Evolutionary conservation across 352 stramenopile species (phyloP).

Genomic region (Halophytophthora batemanensis): DNA sequence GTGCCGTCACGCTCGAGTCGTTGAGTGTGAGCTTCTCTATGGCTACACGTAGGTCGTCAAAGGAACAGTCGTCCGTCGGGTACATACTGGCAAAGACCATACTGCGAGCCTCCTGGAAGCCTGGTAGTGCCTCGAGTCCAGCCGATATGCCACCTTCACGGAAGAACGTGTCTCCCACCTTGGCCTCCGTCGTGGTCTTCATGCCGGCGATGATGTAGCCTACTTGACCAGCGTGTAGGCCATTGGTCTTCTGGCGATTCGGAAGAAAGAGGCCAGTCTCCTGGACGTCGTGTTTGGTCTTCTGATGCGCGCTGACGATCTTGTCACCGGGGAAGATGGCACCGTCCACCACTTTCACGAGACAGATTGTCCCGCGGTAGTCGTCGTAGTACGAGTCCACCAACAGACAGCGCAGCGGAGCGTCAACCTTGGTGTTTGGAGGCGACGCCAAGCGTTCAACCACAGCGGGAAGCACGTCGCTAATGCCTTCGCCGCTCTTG

Average conservation of each 20-base stretch:
- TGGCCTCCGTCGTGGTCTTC: conserved; percentile 96
- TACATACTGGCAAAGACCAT: conserved; percentile 99
- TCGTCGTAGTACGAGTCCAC: conserved; percentile 98
- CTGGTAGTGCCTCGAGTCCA: conserved; percentile 59
- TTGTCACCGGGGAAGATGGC: conserved; percentile 79
- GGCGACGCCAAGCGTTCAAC: conserved; percentile 72
- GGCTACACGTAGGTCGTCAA: conserved; percentile 95
- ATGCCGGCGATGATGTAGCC: conserved; percentile 97
- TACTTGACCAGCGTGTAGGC: conserved; percentile 91
- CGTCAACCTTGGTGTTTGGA: conserved; percentile 45
- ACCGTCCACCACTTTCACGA: conserved; percentile 95
- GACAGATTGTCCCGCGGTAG: conserved; percentile 93
- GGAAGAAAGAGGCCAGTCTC: conserved; percentile 95
- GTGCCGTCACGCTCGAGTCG: conserved; percentile 94
- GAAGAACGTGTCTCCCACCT: conserved; percentile 89
- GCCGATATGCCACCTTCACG: conserved; percentile 46
- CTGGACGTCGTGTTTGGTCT: conserved; percentile 93
- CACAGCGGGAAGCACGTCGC: conserved; percentile 77
- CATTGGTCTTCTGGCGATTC: conserved; percentile 67
- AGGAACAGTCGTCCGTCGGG: conserved; percentile 94
- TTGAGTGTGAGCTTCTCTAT: conserved; percentile 97
- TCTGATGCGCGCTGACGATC: conserved; percentile 69
- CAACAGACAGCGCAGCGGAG: conserved; percentile 89
- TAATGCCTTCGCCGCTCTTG: conserved; percentile 92
- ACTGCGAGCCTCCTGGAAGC: conserved; percentile 79